These are phyloP conservation scores for Stachybotrys chartarum DNA, from an alignment of 2,329 filamentous ascomycete genomes.

Conservation along the genomic window DNA sequence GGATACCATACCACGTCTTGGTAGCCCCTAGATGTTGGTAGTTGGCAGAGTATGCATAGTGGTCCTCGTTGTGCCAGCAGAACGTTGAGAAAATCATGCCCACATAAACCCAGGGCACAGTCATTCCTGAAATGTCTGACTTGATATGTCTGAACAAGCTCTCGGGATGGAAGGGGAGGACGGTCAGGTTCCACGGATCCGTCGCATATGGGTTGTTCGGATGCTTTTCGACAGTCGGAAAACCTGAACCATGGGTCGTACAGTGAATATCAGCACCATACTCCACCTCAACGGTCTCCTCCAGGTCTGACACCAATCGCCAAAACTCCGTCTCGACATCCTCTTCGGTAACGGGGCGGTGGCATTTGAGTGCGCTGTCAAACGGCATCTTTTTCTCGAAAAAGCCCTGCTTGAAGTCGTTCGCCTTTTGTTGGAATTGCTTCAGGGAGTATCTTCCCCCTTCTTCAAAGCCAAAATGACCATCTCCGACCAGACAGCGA, in stretches of 20 bases:
- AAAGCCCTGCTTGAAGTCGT: constrained; percentile 89
- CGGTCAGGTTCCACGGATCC: constrained; percentile 93
- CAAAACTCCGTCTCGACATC: constrained; percentile 97
- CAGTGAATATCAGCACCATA: constrained; percentile 98
- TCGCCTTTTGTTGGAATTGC: constrained; percentile 93
- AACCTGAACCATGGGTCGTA: constrained; percentile 94
- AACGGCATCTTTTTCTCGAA: constrained; percentile 87
- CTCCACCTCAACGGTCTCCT: constrained; percentile 94
- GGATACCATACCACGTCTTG: constrained; percentile 99
- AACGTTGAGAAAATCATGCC: constrained; percentile 99
- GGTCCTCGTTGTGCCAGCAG: constrained; percentile 98
- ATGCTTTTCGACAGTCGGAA: constrained; percentile 88
- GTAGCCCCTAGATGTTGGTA: constrained; percentile 98
- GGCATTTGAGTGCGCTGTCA: constrained; percentile 75
- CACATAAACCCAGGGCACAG: constrained; percentile 97
- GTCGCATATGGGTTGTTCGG: constrained; percentile 80
- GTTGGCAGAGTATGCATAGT: constrained; percentile 95
- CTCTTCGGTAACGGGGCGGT: constrained; percentile 80
- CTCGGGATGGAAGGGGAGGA: constrained; percentile 82
- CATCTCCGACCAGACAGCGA: constrained; percentile 88
- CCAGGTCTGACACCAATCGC: constrained; percentile 86
- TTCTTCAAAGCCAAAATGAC: constrained; percentile 96
- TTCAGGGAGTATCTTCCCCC: constrained; percentile 91
- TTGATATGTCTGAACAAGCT: constrained; percentile 97
- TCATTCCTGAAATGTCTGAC: constrained; percentile 98